A percentile compares a stretch with the other conserved stretches of the same genome.
Evolutionary conservation across 225 moss, liverwort and hornwort species (phyloP).

Genomic region (Physcomitrium patens): DNA sequence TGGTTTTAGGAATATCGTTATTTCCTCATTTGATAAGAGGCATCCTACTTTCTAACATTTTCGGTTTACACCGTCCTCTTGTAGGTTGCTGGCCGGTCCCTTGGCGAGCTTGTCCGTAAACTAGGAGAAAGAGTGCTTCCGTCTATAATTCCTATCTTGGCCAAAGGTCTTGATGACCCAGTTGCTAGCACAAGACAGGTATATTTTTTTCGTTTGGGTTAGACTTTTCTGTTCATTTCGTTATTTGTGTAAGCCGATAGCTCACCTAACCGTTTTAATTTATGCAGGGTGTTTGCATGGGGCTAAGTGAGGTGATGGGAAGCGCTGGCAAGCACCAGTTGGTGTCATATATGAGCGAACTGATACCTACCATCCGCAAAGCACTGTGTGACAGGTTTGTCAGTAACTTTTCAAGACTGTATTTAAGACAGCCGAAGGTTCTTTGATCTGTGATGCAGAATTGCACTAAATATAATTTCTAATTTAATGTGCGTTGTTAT

Average conservation of each 20-base stretch:
- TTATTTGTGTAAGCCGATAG: constrained; percentile 1
- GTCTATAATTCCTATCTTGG: constrained; percentile 89
- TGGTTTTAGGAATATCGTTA: neutral
- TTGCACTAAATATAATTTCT: neutral
- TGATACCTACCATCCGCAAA: constrained; percentile 90
- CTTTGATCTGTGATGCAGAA: neutral
- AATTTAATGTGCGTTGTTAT: constrained; percentile 20
- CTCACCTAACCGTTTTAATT: constrained; percentile 3
- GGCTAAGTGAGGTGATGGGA: constrained; percentile 98
- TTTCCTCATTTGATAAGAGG: neutral
- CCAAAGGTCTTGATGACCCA: constrained; percentile 86
- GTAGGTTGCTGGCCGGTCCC: constrained; percentile 94
- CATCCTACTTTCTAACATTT: neutral
- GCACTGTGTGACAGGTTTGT: constrained; percentile 92
- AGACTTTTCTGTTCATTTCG: neutral
- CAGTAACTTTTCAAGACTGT: neutral
- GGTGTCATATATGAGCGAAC: constrained; percentile 87
- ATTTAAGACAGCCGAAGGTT: neutral
- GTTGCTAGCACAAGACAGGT: constrained; percentile 91
- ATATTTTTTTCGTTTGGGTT: neutral
- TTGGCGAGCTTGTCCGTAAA: constrained; percentile 98
- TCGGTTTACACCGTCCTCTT: constrained; percentile 16
- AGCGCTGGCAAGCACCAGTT: constrained; percentile 98
- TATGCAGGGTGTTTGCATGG: constrained; percentile 96
- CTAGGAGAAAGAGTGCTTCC: constrained; percentile 96